These are phyloP conservation scores for Penicillium vulpinum DNA, from an alignment of 2,329 filamentous ascomycete species.

Conservation along the genomic window DNA sequence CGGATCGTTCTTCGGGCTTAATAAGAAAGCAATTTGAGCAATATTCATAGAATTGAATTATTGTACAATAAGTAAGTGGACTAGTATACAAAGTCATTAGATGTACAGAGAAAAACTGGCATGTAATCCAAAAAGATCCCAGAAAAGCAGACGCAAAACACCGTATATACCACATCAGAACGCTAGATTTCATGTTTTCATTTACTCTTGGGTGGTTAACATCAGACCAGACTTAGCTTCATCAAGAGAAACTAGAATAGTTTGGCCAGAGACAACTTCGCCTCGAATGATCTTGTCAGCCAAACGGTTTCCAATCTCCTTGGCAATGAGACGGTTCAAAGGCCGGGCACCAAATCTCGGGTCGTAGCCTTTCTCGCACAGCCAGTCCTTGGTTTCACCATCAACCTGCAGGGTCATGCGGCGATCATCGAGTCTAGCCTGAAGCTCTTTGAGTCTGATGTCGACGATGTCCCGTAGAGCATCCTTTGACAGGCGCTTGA, in stretches of 20 bases:
- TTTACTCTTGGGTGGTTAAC: slow-evolving; percentile 40
- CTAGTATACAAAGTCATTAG: slow-evolving; percentile 17
- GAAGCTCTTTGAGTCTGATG: slow-evolving; percentile 82
- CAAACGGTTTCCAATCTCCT: slow-evolving; percentile 82
- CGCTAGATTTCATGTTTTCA: slow-evolving; percentile 8
- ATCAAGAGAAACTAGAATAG: slow-evolving; percentile 68
- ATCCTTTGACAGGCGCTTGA: slow-evolving; percentile 76
- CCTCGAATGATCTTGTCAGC: slow-evolving; percentile 92
- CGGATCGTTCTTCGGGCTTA: background rate
- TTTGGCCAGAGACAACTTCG: slow-evolving; percentile 72
- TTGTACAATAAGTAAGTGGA: slow-evolving; percentile 5
- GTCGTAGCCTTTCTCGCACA: slow-evolving; percentile 87
- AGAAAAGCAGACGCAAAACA: slow-evolving; percentile 8
- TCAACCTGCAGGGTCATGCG: slow-evolving; percentile 75
- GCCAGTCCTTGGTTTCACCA: slow-evolving; percentile 75
- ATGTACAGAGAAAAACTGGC: background rate
- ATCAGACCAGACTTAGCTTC: slow-evolving; percentile 61
- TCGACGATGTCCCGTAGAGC: slow-evolving; percentile 92
- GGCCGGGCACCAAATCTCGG: slow-evolving; percentile 88
- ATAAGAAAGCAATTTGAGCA: background rate
- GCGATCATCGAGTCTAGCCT: slow-evolving; percentile 77
- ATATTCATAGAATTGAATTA: slow-evolving; percentile 9
- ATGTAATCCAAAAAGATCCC: slow-evolving; percentile 3
- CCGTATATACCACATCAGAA: slow-evolving; percentile 3
- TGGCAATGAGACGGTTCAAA: slow-evolving; percentile 85